Evolutionary conservation across 345 rosid genomes (phyloP).

Genomic region (Crucihimalaya himalaica): DNA sequence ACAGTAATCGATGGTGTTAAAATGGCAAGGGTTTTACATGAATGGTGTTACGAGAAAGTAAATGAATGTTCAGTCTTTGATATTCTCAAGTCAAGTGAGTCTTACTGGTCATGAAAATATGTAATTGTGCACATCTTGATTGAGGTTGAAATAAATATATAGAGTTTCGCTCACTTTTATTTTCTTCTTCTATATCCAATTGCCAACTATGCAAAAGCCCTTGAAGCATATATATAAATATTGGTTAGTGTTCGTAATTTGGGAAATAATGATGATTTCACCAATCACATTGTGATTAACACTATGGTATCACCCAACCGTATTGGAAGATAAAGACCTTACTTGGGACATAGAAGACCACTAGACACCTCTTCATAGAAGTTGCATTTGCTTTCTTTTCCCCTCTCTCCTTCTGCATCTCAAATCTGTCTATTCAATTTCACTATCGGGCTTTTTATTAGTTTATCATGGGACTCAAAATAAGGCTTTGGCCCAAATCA

Average conservation of each 20-base stretch:
- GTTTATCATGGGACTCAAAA: neutral
- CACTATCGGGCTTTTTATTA: too few relatives aligned
- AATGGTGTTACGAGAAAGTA: neutral
- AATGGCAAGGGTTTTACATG: neutral
- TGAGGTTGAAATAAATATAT: neutral
- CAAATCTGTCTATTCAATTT: neutral
- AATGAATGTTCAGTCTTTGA: constrained; percentile 7
- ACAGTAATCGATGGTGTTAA: neutral
- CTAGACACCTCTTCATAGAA: neutral
- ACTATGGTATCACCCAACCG: neutral
- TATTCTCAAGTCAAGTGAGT: neutral
- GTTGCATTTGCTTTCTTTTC: neutral
- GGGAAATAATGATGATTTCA: neutral
- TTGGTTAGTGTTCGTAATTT: neutral
- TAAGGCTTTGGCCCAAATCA: neutral
- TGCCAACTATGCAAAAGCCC: neutral
- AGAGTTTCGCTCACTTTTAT: neutral
- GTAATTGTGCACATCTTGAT: constrained; percentile 10
- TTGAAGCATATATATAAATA: neutral
- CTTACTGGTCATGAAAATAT: neutral
- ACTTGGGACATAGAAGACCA: neutral
- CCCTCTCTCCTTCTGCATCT: neutral
- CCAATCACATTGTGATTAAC: neutral
- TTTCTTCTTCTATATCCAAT: neutral
- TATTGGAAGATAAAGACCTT: neutral